Evolutionary conservation across 345 rosid genomes (phyloP), one percentile per base, ranked within the genome.

Genomic region (Cochlearia excelsa): DNA sequence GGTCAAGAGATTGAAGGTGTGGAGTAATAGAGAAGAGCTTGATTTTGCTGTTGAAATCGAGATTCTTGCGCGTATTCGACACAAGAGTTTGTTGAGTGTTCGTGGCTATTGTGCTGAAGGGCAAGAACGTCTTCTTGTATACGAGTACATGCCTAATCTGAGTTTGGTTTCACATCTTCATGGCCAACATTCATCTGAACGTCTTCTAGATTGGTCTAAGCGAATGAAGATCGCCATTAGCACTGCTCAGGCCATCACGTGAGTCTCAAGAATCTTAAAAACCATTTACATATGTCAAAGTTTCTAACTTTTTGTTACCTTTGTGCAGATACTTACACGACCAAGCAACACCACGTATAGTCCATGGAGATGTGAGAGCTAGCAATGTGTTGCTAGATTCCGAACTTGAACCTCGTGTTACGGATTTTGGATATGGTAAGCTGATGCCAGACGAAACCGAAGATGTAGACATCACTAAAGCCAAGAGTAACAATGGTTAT

Each of bases 81-180:
- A 93, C 73, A 83, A 81, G 77, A 93, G 87, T 74, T 67, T 93
- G 57, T 74, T 90, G 65, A 82, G 90, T 56, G 73, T 93, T 43
- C 97, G 97, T 61, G 99, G 99, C 9, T 93, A 90, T 70, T 94
- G 97, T 58, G 96, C 90, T 2, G 99, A 94, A 84, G 99, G 99
- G 51, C 92, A 87, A 71, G 99, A 90, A 62, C 96, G 97, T 41
- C 79, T 94, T 63, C 87, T 94, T 53, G 96, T 94, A 2, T 94
- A 87, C 41, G 95, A 94, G 43, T 94, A 87, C 70, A 84, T 94
- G 97, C 90, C 92, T 30, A 89, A 94, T 75, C 68, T 85, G 73
- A 94, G 97, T 72, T 73, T 94, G 71, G 84, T 80, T 10, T 87
- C 96, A 9, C 96, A 94, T 80, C 95, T 94, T 61, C 96, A 94